phyloP scores from a whole-genome alignment of 1,284 basidiomycete species.

The Gomphus sp. region DNA sequence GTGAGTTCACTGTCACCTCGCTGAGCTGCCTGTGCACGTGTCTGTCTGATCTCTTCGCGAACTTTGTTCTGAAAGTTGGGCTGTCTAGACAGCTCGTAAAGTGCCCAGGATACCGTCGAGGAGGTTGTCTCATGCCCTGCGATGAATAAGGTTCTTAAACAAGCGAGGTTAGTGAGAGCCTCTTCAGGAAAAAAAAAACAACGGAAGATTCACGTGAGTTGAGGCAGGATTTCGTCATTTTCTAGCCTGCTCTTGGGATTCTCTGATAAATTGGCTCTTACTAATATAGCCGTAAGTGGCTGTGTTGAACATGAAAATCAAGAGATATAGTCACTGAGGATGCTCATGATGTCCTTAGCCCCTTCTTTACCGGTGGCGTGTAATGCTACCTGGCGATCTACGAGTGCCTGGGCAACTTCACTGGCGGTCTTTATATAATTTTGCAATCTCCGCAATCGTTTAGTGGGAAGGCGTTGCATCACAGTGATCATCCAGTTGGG shows the following conservation, averaged over 20 bases:
- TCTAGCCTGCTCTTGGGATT: conserved; percentile 33
- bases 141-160: not conserved
- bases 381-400: conserved; percentile 29
- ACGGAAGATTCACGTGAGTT: conserved; percentile 26
- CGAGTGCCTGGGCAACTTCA: conserved; percentile 30
- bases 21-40: not conserved
- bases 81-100: conserved; percentile 20
- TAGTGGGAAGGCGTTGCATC: conserved; percentile 20
- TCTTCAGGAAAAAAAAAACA: too few relatives aligned
- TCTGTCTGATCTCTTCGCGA: conserved; percentile 15
- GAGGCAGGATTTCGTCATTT: conserved; percentile 43
- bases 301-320: not conserved
- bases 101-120: not conserved
- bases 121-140: not conserved
- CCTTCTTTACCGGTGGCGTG: conserved; percentile 20
- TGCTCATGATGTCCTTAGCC: conserved; percentile 31
- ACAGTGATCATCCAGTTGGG: not conserved
- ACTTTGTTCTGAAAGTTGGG: conserved; percentile 18
- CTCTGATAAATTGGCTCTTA: conserved; percentile 43
- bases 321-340: conserved; percentile 25
- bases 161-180: too few relatives aligned
- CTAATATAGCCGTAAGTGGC: conserved; percentile 21
- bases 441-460: conserved; percentile 23
- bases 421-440: not conserved
- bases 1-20: not conserved